These are phyloP conservation scores for Amoebophrya sp. DNA, from an alignment of 169 alveolate species.

Conservation along the genomic window DNA sequence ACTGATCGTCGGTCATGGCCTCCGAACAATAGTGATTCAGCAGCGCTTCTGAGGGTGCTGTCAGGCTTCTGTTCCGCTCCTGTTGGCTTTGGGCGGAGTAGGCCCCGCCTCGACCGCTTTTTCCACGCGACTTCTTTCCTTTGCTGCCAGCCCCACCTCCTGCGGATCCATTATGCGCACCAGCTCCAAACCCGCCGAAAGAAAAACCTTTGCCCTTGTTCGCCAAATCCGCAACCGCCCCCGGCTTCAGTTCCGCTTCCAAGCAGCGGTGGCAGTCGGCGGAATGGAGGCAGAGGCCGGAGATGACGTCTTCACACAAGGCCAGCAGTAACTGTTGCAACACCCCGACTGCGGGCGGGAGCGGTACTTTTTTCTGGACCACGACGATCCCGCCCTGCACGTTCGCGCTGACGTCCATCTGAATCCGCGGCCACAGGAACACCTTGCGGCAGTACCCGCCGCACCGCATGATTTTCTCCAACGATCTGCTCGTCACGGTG, in stretches of 20 bases:
- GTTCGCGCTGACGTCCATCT: background rate
- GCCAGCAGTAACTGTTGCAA: background rate
- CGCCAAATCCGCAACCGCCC: background rate
- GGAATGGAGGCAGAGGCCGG: background rate
- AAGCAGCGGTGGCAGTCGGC: background rate
- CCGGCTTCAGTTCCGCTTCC: background rate
- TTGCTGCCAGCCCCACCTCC: no score
- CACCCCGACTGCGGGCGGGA: background rate
- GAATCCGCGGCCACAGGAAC: slow-evolving; percentile 11
- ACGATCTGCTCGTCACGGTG: background rate
- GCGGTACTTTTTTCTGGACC: background rate
- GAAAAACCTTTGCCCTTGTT: background rate
- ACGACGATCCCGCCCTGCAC: background rate
- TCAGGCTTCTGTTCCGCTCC: no score
- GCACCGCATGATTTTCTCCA: background rate
- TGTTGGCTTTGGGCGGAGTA: no score
- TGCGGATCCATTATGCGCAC: no score
- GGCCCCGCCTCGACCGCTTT: no score
- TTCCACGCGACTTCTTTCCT: no score
- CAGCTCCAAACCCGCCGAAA: no score
- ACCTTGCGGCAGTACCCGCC: slow-evolving; percentile 1
- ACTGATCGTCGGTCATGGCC: background rate
- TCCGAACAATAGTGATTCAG: background rate
- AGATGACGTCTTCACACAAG: background rate
- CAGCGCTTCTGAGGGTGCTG: no score